phyloP scores from a whole-genome alignment of 805 yeast species.

The Saturnispora quitensis region DNA sequence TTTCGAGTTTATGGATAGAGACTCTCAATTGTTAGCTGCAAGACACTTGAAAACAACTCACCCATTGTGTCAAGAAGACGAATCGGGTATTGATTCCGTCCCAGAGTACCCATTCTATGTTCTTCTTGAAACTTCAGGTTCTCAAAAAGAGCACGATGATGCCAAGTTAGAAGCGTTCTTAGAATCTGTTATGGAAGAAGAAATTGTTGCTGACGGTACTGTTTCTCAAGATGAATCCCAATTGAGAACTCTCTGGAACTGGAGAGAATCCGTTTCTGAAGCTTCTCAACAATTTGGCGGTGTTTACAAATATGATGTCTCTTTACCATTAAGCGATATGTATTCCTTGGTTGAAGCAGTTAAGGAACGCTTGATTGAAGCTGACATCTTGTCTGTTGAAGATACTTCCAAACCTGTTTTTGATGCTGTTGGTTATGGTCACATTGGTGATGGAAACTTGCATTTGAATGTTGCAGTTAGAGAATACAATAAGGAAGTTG shows the following conservation, averaged over 20 bases:
- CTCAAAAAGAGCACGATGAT: conserved; percentile 87
- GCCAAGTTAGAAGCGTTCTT: conserved; percentile 79
- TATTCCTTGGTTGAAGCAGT: conserved; percentile 77
- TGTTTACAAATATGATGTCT: conserved; percentile 94
- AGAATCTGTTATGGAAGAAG: conserved; percentile 78
- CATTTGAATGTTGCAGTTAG: conserved; percentile 91
- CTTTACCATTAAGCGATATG: conserved; percentile 74
- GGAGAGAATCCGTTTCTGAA: conserved; percentile 95
- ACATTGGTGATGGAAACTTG: conserved; percentile 93
- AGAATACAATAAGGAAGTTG: conserved; percentile 70
- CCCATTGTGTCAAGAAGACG: conserved; percentile 61
- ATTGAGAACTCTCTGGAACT: conserved; percentile 73
- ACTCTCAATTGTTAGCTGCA: conserved; percentile 56
- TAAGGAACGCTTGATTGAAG: conserved; percentile 46
- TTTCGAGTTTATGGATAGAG: conserved; percentile 85
- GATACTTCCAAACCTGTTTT: conserved; percentile 65
- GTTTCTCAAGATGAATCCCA: conserved; percentile 95
- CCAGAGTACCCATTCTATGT: conserved; percentile 79
- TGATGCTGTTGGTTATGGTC: conserved; percentile 94
- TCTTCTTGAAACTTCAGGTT: conserved; percentile 92
- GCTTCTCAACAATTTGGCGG: conserved; percentile 83
- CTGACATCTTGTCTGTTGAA: conserved; percentile 53
- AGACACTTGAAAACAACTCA: conserved; percentile 50
- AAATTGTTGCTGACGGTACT: conserved; percentile 82
- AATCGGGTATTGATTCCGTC: conserved; percentile 31